Evolutionary conservation across 208 protist species (phyloP).

Genomic region (Wallacemonas collosoma): DNA sequence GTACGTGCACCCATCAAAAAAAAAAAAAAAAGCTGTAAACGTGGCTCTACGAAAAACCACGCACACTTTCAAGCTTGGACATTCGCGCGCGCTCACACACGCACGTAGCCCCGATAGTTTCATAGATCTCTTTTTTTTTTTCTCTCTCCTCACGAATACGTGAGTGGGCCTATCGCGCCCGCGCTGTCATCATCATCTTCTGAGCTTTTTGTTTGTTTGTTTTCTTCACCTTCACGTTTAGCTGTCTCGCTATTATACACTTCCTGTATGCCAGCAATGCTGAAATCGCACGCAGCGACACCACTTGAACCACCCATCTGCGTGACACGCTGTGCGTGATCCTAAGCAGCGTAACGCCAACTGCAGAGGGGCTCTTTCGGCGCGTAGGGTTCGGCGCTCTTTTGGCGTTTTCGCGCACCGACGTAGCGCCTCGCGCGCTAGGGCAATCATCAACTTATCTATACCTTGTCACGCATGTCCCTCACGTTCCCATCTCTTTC

Average conservation of each 20-base stretch:
- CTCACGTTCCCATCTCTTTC: conserved; percentile 11
- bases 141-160: neutral
- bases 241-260: neutral
- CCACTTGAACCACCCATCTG: too few species aligned
- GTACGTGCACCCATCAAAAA: neutral
- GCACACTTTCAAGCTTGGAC: neutral
- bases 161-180: too few species aligned
- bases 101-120: neutral
- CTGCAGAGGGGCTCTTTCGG: too few species aligned
- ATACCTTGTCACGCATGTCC: too few species aligned
- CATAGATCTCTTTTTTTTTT: neutral
- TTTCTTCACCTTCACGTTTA: conserved; percentile 12
- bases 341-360: too few species aligned
- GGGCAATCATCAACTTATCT: too few species aligned
- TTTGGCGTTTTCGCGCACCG: too few species aligned
- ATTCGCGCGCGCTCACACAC: neutral
- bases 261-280: too few species aligned
- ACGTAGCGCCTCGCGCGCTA: too few species aligned
- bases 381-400: too few species aligned
- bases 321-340: too few species aligned
- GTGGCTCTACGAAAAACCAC: neutral
- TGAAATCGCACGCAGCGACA: too few species aligned
- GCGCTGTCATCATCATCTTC: conserved; percentile 2
- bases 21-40: neutral
- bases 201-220: conserved; percentile 13